Evolutionary conservation across 2,329 filamentous ascomycete genomes (phyloP).

Genomic region (Aspergillus luchuensis): DNA sequence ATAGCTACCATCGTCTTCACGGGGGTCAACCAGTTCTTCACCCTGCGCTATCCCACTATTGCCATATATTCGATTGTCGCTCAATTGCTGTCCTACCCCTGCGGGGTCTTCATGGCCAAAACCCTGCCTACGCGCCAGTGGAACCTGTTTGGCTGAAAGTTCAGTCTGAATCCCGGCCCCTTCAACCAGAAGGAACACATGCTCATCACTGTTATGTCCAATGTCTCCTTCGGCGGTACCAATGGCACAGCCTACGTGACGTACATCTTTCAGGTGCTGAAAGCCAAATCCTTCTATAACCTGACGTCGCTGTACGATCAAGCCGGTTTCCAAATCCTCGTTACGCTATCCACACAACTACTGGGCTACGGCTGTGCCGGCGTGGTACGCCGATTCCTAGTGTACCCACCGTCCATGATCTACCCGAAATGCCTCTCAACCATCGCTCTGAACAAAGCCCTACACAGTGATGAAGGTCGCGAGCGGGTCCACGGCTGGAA

Average conservation of each 20-base stretch:
- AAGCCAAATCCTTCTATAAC: slow-evolving; percentile 7
- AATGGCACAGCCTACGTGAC: slow-evolving; percentile 1
- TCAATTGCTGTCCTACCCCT: slow-evolving; percentile 10
- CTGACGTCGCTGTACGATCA: neutral
- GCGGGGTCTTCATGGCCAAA: slow-evolving; percentile 9
- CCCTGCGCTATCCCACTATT: slow-evolving; percentile 16
- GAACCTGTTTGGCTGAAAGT: slow-evolving; percentile 7
- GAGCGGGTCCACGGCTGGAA: slow-evolving; percentile 1
- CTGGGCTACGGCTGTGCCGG: slow-evolving; percentile 13
- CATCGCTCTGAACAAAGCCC: slow-evolving; percentile 11
- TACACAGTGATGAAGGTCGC: slow-evolving; percentile 6
- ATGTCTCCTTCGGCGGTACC: slow-evolving; percentile 3
- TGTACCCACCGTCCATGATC: slow-evolving; percentile 12
- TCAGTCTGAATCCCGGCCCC: slow-evolving; percentile 13
- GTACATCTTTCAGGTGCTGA: slow-evolving; percentile 9
- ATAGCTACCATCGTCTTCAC: slow-evolving; percentile 22
- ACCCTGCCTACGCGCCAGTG: slow-evolving; percentile 7
- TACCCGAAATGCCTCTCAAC: slow-evolving; percentile 9
- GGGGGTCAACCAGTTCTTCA: slow-evolving; percentile 23
- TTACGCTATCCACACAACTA: slow-evolving; percentile 9
- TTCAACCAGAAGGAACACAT: slow-evolving; percentile 18
- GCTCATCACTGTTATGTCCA: slow-evolving; percentile 12
- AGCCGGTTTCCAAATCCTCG: slow-evolving; percentile 7
- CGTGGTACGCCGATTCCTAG: slow-evolving; percentile 10
- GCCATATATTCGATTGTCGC: neutral